Conservation (phyloP, 1,284 basidiomycete genomes). For the Pseudozyma tsukubaensis region DNA sequence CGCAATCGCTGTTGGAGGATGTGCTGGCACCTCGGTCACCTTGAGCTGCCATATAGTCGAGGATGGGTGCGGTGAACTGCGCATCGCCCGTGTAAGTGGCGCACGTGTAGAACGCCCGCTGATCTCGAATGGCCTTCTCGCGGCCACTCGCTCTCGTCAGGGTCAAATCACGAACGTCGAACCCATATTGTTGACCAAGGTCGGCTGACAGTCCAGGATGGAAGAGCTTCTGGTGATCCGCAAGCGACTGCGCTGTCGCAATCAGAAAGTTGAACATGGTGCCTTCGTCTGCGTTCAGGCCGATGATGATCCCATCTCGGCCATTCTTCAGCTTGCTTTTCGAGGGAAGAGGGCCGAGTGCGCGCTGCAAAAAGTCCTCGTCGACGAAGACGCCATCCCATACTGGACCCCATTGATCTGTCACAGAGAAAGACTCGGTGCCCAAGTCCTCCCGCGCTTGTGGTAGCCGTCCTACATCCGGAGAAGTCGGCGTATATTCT, state of each 20-base stretch:
- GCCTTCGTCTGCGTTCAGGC: constrained; percentile 51
- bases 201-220: constrained; percentile 23
- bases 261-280: constrained; percentile 56
- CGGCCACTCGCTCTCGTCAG: constrained; percentile 5
- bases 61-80: constrained; percentile 47
- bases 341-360: constrained; percentile 18
- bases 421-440: constrained; percentile 11
- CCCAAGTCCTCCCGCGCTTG: constrained; percentile 22
- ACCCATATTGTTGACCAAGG: constrained; percentile 29
- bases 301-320: constrained; percentile 36
- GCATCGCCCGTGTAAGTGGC: constrained; percentile 53
- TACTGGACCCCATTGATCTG: constrained; percentile 46
- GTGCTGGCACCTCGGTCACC: neutral
- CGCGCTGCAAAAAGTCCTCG: constrained; percentile 19
- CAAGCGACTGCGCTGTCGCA: constrained; percentile 27
- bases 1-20: neutral
- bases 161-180: constrained; percentile 10
- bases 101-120: constrained; percentile 39
- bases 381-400: constrained; percentile 53
- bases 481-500: constrained; percentile 27
- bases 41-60: constrained; percentile 28
- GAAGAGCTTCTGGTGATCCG: constrained; percentile 24
- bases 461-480: constrained; percentile 12
- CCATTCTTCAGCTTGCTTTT: constrained; percentile 38
- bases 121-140: constrained; percentile 17